Conservation (phyloP, 768 basidiomycete species). For the Tulasnella sp. region DNA sequence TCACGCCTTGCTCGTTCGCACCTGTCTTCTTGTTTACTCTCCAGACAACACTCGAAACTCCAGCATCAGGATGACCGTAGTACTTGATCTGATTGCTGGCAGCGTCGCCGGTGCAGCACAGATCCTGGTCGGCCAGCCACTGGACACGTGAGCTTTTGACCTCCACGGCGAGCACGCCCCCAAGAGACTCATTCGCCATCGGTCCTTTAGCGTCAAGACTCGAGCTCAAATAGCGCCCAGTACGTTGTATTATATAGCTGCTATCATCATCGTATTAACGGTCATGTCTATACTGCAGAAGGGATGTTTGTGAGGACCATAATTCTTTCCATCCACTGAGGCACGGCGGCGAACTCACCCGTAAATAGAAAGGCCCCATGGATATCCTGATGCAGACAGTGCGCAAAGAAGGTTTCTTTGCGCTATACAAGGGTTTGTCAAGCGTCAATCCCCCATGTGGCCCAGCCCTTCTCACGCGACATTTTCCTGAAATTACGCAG, state of each 20-base stretch:
- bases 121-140: slow-evolving; percentile 86
- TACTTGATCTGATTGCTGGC: slow-evolving; percentile 65
- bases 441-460: neutral
- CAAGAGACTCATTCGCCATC: neutral
- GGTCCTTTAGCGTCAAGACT: slow-evolving; percentile 62
- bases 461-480: neutral
- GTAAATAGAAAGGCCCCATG: slow-evolving; percentile 77
- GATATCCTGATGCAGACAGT: slow-evolving; percentile 79
- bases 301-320: slow-evolving; percentile 73
- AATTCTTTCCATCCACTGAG: neutral
- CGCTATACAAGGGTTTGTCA: slow-evolving; percentile 78
- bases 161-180: neutral
- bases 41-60: neutral
- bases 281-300: slow-evolving; percentile 33
- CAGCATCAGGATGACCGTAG: slow-evolving; percentile 5
- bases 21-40: neutral
- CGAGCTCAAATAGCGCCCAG: slow-evolving; percentile 80
- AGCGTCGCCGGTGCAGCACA: slow-evolving; percentile 88
- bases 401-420: slow-evolving; percentile 80
- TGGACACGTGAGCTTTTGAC: slow-evolving; percentile 44
- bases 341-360: neutral
- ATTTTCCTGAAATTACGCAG: slow-evolving; percentile 30
- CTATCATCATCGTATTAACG: slow-evolving; percentile 24
- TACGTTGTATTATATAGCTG: slow-evolving; percentile 27
- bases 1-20: too few relatives aligned